These are phyloP conservation scores for Populus hybrid DNA, from an alignment of 441 rosid species.

Conservation along the genomic window DNA sequence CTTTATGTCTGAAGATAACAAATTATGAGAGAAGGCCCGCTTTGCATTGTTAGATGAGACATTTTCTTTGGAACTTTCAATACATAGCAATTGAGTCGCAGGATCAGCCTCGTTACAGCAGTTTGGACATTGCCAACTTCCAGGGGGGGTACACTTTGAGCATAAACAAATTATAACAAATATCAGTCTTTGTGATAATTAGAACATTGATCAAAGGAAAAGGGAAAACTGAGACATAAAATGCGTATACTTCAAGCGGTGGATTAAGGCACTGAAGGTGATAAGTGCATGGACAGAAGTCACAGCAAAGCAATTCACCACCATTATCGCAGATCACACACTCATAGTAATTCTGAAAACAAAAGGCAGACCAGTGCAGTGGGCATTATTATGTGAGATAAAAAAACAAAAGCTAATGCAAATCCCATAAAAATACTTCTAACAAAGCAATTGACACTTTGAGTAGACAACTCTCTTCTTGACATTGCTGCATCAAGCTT, in stretches of 20 bases:
- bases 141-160: constrained; percentile 19
- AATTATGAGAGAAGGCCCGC: neutral
- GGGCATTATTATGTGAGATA: neutral
- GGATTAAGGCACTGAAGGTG: constrained; percentile 39
- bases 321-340: constrained; percentile 32
- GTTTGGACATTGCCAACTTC: constrained; percentile 21
- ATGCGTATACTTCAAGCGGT: constrained; percentile 28
- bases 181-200: constrained; percentile 1
- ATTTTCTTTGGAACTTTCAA: neutral
- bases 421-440: neutral
- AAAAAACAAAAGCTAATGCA: neutral
- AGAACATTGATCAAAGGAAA: neutral
- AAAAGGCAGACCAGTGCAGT: neutral
- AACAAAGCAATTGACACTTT: neutral
- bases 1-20: neutral
- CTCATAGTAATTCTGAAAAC: constrained; percentile 34
- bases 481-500: neutral
- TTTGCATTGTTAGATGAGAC: neutral
- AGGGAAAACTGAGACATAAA: neutral
- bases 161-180: neutral
- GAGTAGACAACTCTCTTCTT: neutral
- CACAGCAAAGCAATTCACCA: constrained; percentile 40
- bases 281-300: constrained; percentile 35
- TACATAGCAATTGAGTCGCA: neutral
- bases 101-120: constrained; percentile 11